Base-by-base conservation (phyloP, 768 basidiomycete species). In the Serendipita indica region DNA sequence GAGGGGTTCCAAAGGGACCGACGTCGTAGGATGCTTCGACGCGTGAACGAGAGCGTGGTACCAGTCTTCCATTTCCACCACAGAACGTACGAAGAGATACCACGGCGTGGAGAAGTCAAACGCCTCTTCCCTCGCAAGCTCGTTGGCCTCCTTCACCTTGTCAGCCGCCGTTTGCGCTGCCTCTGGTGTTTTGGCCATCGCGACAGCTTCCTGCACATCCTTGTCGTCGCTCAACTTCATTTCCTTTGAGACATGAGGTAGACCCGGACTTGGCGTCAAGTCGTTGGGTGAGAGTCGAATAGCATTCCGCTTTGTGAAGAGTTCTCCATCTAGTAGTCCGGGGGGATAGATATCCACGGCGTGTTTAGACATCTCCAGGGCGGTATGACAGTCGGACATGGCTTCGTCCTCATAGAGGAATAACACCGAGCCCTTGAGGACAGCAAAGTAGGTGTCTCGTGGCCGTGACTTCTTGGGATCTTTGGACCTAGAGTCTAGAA, bases 31-130 rank as follows among this genome's bases (percentile, higher is more conserved):
- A 58, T 84, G 70, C 60, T 79, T 73, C 5, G 83, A 81, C 0
- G 85, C 84, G 59, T 89, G 85, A 20, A 90, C 69, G 58, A 96
- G 76, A 0, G 89, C 76, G 33, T 89, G 72, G 68, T 91, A 91
- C 89, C 92, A 98, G 71, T 99, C 94, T 70, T 99, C 96, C 89
- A 97, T 96, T 67, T 91, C 88, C 58, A 83, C 73, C 69, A 83
- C 90, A 28, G 81, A 84, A 62, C 84, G 83, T 18, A 90, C 82
- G 70, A 97, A 97, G 65, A 99, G 81, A 73, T 86, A 99, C 91
- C 92, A 97, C 1, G 90, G 86, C 1, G 80, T 79, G 3, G 76
- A 71, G 6, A 72, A 64, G 63, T 80, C 71, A 57, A 75, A 62
- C 0, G 78, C 75, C 67, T 81, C 75, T 61, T 81, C 78, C 60